These are phyloP conservation scores for Apiotrichum porosum DNA, from an alignment of 1,284 basidiomycete species.

Conservation along the genomic window DNA sequence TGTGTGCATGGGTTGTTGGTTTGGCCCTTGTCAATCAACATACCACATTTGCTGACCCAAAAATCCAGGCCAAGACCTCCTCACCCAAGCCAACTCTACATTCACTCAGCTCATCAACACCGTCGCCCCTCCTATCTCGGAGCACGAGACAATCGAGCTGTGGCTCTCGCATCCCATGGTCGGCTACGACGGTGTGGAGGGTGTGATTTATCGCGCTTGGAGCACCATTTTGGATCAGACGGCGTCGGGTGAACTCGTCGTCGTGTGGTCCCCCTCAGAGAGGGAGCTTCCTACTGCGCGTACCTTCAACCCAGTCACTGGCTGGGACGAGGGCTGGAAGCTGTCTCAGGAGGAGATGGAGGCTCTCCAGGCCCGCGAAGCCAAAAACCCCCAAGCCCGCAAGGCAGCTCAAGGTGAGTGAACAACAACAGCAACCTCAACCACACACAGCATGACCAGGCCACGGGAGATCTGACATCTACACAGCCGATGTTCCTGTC, in stretches of 20 bases:
- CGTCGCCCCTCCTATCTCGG: constrained; percentile 95
- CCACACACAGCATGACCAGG: background rate
- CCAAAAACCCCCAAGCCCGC: constrained; percentile 30
- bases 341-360: constrained; percentile 57
- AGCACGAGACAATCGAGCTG: constrained; percentile 94
- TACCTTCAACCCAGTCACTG: constrained; percentile 69
- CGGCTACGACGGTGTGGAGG: constrained; percentile 91
- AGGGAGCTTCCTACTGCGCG: constrained; percentile 55
- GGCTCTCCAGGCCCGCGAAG: constrained; percentile 31
- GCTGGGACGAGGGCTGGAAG: constrained; percentile 75
- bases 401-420: constrained; percentile 23
- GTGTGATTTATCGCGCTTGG: constrained; percentile 81
- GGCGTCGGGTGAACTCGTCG: constrained; percentile 82
- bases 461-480: background rate
- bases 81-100: constrained; percentile 76
- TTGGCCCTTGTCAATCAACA: too few relatives aligned
- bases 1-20: too few relatives aligned
- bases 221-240: constrained; percentile 84
- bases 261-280: constrained; percentile 64
- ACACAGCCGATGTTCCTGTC: constrained; percentile 56
- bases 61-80: constrained; percentile 71
- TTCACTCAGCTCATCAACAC: constrained; percentile 87
- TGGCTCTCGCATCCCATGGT: constrained; percentile 94
- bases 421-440: too few relatives aligned
- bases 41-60: too few relatives aligned